Evolutionary conservation across 208 protist species (phyloP).

Genomic region (Wallacemonas collosoma): DNA sequence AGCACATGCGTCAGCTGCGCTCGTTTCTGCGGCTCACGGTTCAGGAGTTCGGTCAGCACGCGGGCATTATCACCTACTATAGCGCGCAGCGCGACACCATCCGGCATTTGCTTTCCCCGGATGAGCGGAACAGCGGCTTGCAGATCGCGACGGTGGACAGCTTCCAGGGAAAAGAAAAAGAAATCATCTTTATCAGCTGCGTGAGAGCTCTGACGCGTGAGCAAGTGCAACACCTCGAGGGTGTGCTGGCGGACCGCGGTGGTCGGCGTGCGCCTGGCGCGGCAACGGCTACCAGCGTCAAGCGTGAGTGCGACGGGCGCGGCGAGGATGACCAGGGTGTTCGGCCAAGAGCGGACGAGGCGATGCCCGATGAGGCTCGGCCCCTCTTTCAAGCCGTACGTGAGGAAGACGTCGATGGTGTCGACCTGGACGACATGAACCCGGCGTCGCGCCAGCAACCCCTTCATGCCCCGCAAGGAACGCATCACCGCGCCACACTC

Average conservation of each 20-base stretch:
- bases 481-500: conserved; percentile 32
- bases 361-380: conserved; percentile 9
- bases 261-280: no score
- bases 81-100: conserved; percentile 66
- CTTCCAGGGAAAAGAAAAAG: conserved; percentile 95
- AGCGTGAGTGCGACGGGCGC: no score
- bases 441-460: neutral
- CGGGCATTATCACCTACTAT: conserved; percentile 89
- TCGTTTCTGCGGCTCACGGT: conserved; percentile 45
- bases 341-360: neutral
- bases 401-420: conserved; percentile 23
- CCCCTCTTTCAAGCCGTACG: conserved; percentile 29
- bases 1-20: conserved; percentile 72
- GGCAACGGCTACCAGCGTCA: no score
- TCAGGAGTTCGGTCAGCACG: conserved; percentile 50
- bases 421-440: neutral
- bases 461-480: neutral
- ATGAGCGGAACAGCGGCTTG: conserved; percentile 61
- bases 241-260: neutral
- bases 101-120: conserved; percentile 32
- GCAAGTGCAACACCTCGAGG: conserved; percentile 3
- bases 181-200: conserved; percentile 92
- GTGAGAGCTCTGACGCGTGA: conserved; percentile 46
- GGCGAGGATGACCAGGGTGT: no score
- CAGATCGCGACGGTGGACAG: conserved; percentile 92